phyloP scores from a whole-genome alignment of 768 basidiomycete genomes.

The Agrocybe praecox region DNA sequence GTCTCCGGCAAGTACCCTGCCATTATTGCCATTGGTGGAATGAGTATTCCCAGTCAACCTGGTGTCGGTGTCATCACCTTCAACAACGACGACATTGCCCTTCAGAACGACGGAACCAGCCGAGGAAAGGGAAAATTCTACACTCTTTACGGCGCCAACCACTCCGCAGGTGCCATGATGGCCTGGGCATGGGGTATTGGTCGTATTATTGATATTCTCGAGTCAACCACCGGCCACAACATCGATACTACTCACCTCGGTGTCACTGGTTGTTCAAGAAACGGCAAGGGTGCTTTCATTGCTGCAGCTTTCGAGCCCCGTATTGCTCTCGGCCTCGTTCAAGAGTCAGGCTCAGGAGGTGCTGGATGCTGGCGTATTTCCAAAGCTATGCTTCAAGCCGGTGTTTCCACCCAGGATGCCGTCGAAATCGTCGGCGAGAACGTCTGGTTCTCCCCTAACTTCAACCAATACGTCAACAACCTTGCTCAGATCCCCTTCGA shows the following conservation, averaged over 20 bases:
- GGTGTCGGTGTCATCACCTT: constrained; percentile 50
- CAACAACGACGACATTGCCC: constrained; percentile 56
- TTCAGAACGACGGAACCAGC: constrained; percentile 44
- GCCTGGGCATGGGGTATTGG: constrained; percentile 67
- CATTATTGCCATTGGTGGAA: constrained; percentile 52
- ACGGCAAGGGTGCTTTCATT: constrained; percentile 63
- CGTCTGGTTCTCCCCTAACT: constrained; percentile 59
- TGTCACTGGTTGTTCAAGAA: constrained; percentile 61
- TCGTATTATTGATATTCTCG: constrained; percentile 63
- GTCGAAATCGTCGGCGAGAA: constrained; percentile 62
- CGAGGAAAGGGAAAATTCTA: constrained; percentile 62
- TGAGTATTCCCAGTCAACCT: constrained; percentile 39
- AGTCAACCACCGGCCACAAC: constrained; percentile 43
- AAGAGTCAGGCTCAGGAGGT: constrained; percentile 65
- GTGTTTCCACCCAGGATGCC: constrained; percentile 52
- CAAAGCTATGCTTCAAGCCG: constrained; percentile 44
- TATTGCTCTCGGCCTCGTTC: constrained; percentile 61
- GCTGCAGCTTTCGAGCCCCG: constrained; percentile 62
- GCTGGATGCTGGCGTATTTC: constrained; percentile 64
- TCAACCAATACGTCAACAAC: constrained; percentile 47
- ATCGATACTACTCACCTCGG: constrained; percentile 52
- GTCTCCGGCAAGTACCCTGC: constrained; percentile 50
- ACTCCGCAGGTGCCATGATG: constrained; percentile 54
- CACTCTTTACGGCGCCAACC: constrained; percentile 49
- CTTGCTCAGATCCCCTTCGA: constrained; percentile 55